Evolutionary conservation across 495 filamentous ascomycete genomes (phyloP).

Genomic region (Trichoderma parareesei): DNA sequence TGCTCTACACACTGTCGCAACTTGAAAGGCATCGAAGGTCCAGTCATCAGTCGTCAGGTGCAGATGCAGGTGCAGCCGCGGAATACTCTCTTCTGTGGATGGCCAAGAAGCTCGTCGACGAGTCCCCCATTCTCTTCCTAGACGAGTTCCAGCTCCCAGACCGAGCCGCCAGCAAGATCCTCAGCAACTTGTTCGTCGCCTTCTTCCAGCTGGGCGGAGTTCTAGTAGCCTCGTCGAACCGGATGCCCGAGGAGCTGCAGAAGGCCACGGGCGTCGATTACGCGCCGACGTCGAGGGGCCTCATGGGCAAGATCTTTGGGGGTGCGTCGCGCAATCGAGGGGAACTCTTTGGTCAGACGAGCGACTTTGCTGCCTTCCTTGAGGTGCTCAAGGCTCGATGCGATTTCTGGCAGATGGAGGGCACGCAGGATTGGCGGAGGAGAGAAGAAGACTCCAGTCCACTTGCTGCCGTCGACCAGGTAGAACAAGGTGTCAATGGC

Average conservation of each 20-base stretch:
- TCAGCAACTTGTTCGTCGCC: conserved; percentile 60
- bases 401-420: conserved; percentile 66
- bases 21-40: conserved; percentile 49
- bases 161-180: conserved; percentile 56
- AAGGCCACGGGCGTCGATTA: conserved; percentile 58
- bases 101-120: conserved; percentile 57
- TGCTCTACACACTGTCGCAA: conserved; percentile 57
- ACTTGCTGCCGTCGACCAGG: background rate
- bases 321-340: conserved; percentile 21
- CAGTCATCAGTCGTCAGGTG: conserved; percentile 15
- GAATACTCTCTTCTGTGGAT: conserved; percentile 59
- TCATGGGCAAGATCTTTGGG: conserved; percentile 39
- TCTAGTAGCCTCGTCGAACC: conserved; percentile 61
- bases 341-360: conserved; percentile 41
- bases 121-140: conserved; percentile 61
- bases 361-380: conserved; percentile 59
- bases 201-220: conserved; percentile 71
- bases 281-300: conserved; percentile 39
- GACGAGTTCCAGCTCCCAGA: conserved; percentile 72
- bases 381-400: conserved; percentile 60
- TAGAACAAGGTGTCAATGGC: background rate
- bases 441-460: conserved; percentile 28
- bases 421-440: conserved; percentile 56
- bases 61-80: conserved; percentile 18
- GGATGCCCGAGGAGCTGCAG: conserved; percentile 65